Conservation (phyloP, 768 basidiomycete genomes). For the Hypholoma sublateritium region DNA sequence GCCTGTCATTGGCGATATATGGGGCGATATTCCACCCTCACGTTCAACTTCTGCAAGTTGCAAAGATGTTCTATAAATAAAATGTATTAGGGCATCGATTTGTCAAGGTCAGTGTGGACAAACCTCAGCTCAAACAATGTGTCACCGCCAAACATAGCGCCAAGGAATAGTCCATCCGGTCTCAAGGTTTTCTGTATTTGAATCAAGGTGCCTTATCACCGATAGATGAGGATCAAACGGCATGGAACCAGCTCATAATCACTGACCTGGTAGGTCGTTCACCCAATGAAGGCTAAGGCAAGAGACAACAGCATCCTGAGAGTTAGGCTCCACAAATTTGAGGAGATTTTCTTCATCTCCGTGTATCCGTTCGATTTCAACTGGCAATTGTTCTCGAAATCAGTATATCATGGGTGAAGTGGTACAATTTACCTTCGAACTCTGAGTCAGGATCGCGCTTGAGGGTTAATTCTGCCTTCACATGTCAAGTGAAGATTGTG, state of each 20-base stretch:
- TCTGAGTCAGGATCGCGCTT: slow-evolving; percentile 75
- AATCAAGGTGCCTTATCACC: slow-evolving; percentile 64
- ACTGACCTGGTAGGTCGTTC: slow-evolving; percentile 89
- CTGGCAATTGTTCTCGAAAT: slow-evolving; percentile 37
- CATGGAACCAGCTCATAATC: background rate
- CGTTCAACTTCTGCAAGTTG: slow-evolving; percentile 94
- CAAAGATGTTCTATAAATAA: slow-evolving; percentile 68
- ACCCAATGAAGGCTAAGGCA: slow-evolving; percentile 95
- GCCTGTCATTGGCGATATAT: slow-evolving; percentile 98
- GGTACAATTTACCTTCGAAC: slow-evolving; percentile 70
- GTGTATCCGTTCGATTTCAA: slow-evolving; percentile 73
- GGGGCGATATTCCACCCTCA: slow-evolving; percentile 95
- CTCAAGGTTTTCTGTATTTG: slow-evolving; percentile 84
- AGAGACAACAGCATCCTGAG: slow-evolving; percentile 90
- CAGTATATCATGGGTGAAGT: slow-evolving; percentile 1
- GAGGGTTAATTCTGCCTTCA: slow-evolving; percentile 58
- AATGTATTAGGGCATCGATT: background rate
- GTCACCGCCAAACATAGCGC: slow-evolving; percentile 94
- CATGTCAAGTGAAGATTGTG: background rate
- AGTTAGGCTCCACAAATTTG: slow-evolving; percentile 59
- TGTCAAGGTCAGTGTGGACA: background rate
- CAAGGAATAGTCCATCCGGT: slow-evolving; percentile 94
- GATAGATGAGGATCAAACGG: background rate
- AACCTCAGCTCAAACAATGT: slow-evolving; percentile 92
- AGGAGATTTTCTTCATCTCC: slow-evolving; percentile 85